A percentile compares a stretch with the other conserved stretches of the same genome.
These are phyloP conservation scores for Exophiala calicioides DNA, from an alignment of 2,329 filamentous ascomycete genomes.

Conservation along the genomic window DNA sequence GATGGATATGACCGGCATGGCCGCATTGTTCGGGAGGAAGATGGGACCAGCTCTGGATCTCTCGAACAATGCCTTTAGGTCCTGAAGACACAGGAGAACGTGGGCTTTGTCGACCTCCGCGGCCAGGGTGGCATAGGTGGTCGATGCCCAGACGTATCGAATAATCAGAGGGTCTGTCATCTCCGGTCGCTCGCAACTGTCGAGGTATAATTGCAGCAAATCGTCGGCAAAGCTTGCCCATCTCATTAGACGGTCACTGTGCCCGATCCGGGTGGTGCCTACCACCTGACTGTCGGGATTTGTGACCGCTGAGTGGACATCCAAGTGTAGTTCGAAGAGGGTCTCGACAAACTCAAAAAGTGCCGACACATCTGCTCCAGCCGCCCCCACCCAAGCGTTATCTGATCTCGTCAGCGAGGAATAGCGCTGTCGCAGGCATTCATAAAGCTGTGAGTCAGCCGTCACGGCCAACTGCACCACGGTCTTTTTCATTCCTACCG, in stretches of 20 bases:
- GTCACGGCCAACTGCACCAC: constrained; percentile 55
- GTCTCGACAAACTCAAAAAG: constrained; percentile 48
- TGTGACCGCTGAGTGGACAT: constrained; percentile 65
- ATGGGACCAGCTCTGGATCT: constrained; percentile 49
- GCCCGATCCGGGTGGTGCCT: constrained; percentile 51
- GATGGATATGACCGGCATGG: constrained; percentile 83
- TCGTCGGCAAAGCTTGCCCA: constrained; percentile 62
- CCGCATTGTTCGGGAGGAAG: constrained; percentile 77
- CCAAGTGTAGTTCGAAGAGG: constrained; percentile 67
- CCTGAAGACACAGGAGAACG: constrained; percentile 62
- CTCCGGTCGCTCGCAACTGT: constrained; percentile 28
- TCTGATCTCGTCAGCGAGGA: constrained; percentile 1
- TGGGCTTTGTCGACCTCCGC: constrained; percentile 60
- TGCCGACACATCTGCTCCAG: constrained; percentile 10
- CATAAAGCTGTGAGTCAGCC: constrained; percentile 57
- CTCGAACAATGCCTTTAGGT: constrained; percentile 59
- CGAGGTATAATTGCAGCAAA: constrained; percentile 48
- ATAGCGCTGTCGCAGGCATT: constrained; percentile 40
- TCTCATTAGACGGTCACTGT: constrained; percentile 60
- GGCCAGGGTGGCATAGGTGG: constrained; percentile 60
- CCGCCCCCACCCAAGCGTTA: neutral
- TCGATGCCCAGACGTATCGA: constrained; percentile 67
- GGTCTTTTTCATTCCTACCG: constrained; percentile 56
- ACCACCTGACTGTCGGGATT: constrained; percentile 60
- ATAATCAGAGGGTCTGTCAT: constrained; percentile 50